Evolutionary conservation across 2,329 filamentous ascomycete species (phyloP), one percentile per base, ranked within the genome.

Genomic region (Penicillium aurantiogriseum): DNA sequence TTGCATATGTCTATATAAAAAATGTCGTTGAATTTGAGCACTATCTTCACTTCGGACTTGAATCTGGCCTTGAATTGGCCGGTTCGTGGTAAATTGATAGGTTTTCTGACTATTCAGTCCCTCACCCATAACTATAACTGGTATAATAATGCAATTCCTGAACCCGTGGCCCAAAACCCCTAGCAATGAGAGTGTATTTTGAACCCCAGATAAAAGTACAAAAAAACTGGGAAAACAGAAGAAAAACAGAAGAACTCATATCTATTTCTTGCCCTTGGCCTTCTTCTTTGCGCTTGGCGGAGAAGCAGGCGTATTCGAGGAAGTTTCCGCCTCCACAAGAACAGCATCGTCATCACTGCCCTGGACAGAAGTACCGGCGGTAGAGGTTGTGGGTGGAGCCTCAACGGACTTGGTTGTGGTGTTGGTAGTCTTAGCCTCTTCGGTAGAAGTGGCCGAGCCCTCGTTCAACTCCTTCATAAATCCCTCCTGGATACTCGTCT

Each of bases 391-490:
- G 62, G 64, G 50, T 23, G 63, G 59, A 21, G 65, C 52, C 31
- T 65, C 65, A 6, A 60, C 42, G 17, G 63, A 59, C 51, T 68
- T 71, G 6, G 56, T 21, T 17, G 31, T 45, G 10, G n/a, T n/a
- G n/a, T 57, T 29, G n/a, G 59, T 43, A 23, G 63, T 53, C 17
- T 63, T 54, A 4, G 63, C 44, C 6, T 66, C 40, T n/a, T 68
- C 56, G 33, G 46, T 40, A 39, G 59, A 56, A 19, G 54, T 51
- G 49, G 70, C 68, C 21, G 55, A 50, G 19, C 46, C 48, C 55
- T 59, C 67, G 54, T 76, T 88, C 47, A 96, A 80, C 79, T 97
- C 92, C 76, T 89, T 91, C 84, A 95, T 88, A 68, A 94, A 92
- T 15, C 87, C 88, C 52, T 84, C 81, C 73, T 89, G 83, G 64